Evolutionary conservation across 306 rosid genomes (phyloP), one percentile per base, ranked within the genome.

Genomic region (Vigna angularis): DNA sequence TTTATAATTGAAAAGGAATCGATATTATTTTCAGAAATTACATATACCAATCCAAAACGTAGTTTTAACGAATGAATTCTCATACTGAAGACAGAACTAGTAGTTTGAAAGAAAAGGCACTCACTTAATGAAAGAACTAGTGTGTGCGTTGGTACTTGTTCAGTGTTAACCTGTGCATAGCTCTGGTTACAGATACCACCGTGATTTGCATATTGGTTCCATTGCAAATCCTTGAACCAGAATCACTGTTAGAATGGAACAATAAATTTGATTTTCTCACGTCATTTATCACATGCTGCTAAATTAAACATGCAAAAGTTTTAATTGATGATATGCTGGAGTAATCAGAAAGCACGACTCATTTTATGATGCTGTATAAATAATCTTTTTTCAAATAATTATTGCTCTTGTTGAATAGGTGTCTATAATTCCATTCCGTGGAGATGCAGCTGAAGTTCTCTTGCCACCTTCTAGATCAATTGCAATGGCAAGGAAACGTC

Each of bases 391-490:
- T 32, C 50, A 53, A 26, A 40, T 73, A 38, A 81, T 30, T 59
- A 77, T 44, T 73, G 69, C 50, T 74, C 57, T 73, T 68, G 40
- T 71, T 70, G 34, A 82, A 74, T 79, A 94, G 97, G 98, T 94
- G 75, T 94, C 98, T 34, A 92, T 94, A 70, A 94, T 94, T 83
- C 97, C 98, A 61, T 94, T 94, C 85, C 98, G 97, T 70, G 98
- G 98, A 83, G 98, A 92, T 74, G 80, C 89, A 38, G 98, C 98
- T 11, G 98, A 92, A 88, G 98, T 94, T 90, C 97, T 94, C 44
- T 90, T 94, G 78, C 98, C 98, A 80, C 98, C 98, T 76, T 94
- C 98, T 48, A 89, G 98, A 88, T 94, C 98, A 70, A 94, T 94
- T 85, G 90, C 98, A 68, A 94, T 94, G 98, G 98, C 98, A 73